phyloP scores from a whole-genome alignment of 202 grass and related monocot genomes.

The Carex arenaria region DNA sequence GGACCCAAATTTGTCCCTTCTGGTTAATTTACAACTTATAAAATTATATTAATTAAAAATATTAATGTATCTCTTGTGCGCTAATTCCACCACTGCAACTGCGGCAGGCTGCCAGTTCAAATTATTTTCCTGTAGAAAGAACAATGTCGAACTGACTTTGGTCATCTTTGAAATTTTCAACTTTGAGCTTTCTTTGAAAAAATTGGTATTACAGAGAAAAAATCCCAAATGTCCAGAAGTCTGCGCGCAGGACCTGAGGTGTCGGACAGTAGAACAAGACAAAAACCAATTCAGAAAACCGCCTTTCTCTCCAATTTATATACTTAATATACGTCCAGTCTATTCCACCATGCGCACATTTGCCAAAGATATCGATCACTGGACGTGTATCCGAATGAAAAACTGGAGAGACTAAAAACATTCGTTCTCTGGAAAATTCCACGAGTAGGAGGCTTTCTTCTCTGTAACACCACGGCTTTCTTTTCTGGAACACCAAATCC shows the following conservation, averaged over 20 bases:
- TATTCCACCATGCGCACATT: background rate
- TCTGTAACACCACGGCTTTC: background rate
- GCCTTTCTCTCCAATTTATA: background rate
- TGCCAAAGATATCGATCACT: background rate
- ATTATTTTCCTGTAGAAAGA: background rate
- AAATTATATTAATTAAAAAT: too few species aligned
- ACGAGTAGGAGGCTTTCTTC: background rate
- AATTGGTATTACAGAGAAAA: background rate
- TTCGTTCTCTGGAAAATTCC: constrained; percentile 22
- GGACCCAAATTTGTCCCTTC: too few species aligned
- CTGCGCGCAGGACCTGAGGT: background rate
- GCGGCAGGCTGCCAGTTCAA: too few species aligned
- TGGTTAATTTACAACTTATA: too few species aligned
- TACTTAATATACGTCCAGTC: background rate
- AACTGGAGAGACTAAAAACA: background rate
- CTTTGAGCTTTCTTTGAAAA: background rate
- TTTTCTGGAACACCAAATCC: background rate
- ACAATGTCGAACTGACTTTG: background rate
- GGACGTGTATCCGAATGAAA: background rate
- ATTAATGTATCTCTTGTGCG: too few species aligned
- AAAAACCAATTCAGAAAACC: background rate
- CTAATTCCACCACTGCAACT: too few species aligned
- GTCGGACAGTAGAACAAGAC: background rate
- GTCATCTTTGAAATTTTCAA: background rate
- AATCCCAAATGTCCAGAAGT: background rate